Evolutionary conservation across 257 asterid genomes (phyloP).

Genomic region (Striga asiatica): DNA sequence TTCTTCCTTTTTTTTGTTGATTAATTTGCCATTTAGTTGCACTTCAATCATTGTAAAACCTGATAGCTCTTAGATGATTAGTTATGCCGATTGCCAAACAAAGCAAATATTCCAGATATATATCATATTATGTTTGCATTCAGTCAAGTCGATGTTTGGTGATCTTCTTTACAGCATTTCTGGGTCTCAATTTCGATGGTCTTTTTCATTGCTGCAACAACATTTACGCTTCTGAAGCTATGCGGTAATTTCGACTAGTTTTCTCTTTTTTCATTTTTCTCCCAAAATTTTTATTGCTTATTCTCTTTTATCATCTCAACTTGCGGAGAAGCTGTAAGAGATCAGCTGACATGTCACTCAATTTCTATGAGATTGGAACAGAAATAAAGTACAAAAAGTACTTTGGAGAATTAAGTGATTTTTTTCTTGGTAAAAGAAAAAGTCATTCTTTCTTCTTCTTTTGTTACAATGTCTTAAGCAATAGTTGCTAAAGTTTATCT

Average conservation of each 20-base stretch:
- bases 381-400: too few species aligned
- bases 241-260: constrained; percentile 51
- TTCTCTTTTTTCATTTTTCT: not conserved
- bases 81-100: too few species aligned
- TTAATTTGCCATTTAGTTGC: too few species aligned
- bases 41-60: too few species aligned
- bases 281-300: not conserved
- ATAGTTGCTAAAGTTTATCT: too few species aligned
- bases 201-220: constrained; percentile 89
- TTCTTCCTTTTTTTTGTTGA: too few species aligned
- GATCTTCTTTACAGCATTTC: constrained; percentile 60
- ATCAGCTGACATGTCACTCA: constrained; percentile 1
- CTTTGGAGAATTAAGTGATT: not conserved
- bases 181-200: constrained; percentile 99
- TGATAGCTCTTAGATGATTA: too few species aligned
- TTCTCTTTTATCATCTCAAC: not conserved
- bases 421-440: not conserved
- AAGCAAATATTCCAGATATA: too few species aligned
- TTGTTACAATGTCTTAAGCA: too few species aligned
- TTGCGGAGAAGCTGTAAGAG: not conserved
- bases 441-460: not conserved
- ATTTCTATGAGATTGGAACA: not conserved
- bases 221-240: constrained; percentile 79
- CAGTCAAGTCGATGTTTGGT: constrained; percentile 13
- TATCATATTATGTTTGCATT: not conserved